Evolutionary conservation across 495 filamentous ascomycete species (phyloP).

Genomic region (Penicillium simplicissimum): DNA sequence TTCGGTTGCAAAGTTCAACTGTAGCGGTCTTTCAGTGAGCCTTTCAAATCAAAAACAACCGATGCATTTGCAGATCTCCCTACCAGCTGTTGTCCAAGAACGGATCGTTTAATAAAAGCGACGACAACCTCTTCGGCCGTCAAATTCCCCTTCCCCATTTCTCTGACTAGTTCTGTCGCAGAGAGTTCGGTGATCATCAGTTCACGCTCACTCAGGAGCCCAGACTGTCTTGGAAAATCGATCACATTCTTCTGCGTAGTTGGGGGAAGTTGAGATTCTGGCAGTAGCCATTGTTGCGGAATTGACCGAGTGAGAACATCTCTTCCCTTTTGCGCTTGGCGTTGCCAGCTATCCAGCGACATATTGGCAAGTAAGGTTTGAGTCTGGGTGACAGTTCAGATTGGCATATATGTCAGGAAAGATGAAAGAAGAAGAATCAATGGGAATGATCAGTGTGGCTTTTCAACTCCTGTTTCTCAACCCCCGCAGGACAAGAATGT

Average conservation of each 20-base stretch:
- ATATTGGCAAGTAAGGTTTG: conserved; percentile 17
- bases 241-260: conserved; percentile 38
- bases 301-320: conserved; percentile 39
- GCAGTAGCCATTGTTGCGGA: conserved; percentile 43
- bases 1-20: conserved; percentile 67
- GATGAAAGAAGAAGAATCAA: neutral
- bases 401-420: neutral
- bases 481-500: neutral
- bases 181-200: conserved; percentile 59
- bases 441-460: neutral
- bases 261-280: conserved; percentile 32
- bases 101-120: conserved; percentile 63
- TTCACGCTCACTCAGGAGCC: conserved; percentile 53
- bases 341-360: conserved; percentile 32
- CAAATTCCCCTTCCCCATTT: conserved; percentile 48
- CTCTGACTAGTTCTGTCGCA: conserved; percentile 51
- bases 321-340: conserved; percentile 35
- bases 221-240: conserved; percentile 45
- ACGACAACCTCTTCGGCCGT: conserved; percentile 58
- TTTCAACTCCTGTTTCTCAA: neutral
- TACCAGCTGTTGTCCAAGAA: conserved; percentile 61
- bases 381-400: neutral
- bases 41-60: neutral
- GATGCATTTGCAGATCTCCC: neutral
- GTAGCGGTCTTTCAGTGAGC: neutral